phyloP scores from a whole-genome alignment of 2,329 filamentous ascomycete genomes.

The Fusarium duplospermum region DNA sequence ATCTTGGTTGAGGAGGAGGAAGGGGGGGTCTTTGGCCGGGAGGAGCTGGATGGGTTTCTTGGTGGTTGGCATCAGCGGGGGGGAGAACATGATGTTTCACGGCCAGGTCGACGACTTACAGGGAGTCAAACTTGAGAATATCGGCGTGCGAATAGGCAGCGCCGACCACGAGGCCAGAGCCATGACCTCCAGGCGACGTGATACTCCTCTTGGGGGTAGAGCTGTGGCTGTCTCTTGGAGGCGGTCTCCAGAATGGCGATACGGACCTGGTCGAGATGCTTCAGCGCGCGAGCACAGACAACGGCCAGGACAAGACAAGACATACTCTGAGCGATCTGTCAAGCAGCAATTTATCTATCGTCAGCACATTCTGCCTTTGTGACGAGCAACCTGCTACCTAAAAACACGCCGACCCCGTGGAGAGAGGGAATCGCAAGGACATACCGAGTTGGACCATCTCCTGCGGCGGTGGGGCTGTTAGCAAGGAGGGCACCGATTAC shows the following conservation, averaged over 20 bases:
- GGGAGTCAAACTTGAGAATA: conserved; percentile 85
- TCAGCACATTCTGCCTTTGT: conserved; percentile 39
- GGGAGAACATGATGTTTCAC: not conserved
- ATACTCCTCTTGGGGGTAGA: conserved; percentile 63
- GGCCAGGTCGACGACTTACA: conserved; percentile 64
- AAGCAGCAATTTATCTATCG: conserved; percentile 35
- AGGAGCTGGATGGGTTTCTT: conserved; percentile 70
- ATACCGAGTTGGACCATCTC: conserved; percentile 99
- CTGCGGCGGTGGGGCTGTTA: conserved; percentile 66
- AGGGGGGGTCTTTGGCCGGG: conserved; percentile 81
- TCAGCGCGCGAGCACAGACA: conserved; percentile 41
- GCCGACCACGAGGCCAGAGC: conserved; percentile 83
- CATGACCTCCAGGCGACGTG: conserved; percentile 58
- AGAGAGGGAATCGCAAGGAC: conserved; percentile 45
- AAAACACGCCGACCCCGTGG: conserved; percentile 2
- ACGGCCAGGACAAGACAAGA: conserved; percentile 39
- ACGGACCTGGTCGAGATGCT: conserved; percentile 68
- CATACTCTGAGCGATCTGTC: conserved; percentile 73
- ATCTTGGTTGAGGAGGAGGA: conserved; percentile 66
- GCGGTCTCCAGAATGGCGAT: conserved; percentile 88
- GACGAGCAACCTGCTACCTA: conserved; percentile 22
- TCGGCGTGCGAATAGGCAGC: conserved; percentile 97
- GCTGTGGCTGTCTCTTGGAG: conserved; percentile 59
- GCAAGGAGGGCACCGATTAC: conserved; percentile 42
- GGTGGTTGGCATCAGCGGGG: conserved; percentile 17